These are phyloP conservation scores for Pseudogymnoascus sp. DNA, from an alignment of 2,329 filamentous ascomycete species.

Conservation along the genomic window DNA sequence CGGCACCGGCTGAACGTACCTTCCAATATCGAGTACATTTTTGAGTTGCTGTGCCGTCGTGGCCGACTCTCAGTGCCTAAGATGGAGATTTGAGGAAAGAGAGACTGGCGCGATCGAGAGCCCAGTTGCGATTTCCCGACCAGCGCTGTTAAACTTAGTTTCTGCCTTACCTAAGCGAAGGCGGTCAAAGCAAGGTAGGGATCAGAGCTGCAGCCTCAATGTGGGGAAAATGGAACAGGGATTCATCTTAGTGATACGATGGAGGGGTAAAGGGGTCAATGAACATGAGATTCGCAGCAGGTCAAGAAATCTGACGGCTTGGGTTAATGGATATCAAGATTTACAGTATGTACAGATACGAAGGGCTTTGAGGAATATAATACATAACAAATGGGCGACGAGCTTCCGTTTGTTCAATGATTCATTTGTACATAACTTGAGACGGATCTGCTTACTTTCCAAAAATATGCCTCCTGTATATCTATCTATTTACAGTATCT, in stretches of 20 bases:
- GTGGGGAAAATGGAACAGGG: constrained; percentile 1
- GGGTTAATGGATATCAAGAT: not conserved
- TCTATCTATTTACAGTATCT: not conserved
- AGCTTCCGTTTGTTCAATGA: not conserved
- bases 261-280: not conserved
- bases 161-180: constrained; percentile 10
- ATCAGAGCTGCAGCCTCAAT: not conserved
- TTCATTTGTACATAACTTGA: not conserved
- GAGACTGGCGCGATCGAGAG: constrained; percentile 4
- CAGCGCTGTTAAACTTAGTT: not conserved
- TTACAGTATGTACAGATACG: too few species aligned
- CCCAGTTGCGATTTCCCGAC: constrained; percentile 4
- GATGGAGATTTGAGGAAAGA: not conserved
- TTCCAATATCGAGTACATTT: constrained; percentile 9
- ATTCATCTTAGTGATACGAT: not conserved
- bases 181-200: constrained; percentile 6
- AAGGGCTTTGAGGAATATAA: not conserved
- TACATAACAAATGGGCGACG: not conserved
- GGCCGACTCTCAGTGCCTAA: not conserved
- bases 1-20: not conserved
- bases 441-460: not conserved
- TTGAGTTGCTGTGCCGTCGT: constrained; percentile 2
- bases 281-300: not conserved
- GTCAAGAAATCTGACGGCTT: not conserved
- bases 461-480: not conserved